Evolutionary conservation across 169 alveolate genomes (phyloP), one percentile per base, ranked within the genome.

Genomic region (Eimeria sp.): DNA sequence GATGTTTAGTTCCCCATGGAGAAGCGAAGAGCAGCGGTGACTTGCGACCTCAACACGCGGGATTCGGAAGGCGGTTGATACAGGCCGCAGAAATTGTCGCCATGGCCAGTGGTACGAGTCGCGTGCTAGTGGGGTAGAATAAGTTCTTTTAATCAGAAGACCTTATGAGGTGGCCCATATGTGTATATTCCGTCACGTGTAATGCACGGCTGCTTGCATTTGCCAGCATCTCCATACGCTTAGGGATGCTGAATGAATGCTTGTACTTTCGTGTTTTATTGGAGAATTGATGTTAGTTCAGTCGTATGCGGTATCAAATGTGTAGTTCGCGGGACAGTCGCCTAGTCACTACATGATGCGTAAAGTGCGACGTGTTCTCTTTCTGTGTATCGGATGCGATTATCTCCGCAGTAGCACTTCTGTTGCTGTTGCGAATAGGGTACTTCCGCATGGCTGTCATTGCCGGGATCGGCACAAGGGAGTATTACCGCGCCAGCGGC

Each of bases 391-490:
- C 13, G 83, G n/a, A 2, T 74, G 2, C 78, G 25, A 33, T 68
- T 37, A n/a, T 16, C 14, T 40, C 18, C 43, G 83, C 33, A 18
- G 6, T 40, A 11, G 25, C 27, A 4, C 40, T 30, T 33, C 58
- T 56, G 83, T 52, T 78, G 88, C 3, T 52, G 88, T 14, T 78
- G 66, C 49, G 88, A 78, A 52, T 16, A 95, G 89, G 97, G 49
- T 85, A 97, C 97, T 49, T 68, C 82, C 95, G 98, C 97, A 98
- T 99, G 96, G 99, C 99, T 43, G 99, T 99, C 78, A 99, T 99
- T 64, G 99, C 99, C 27, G 99, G 99, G 54, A 99, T 99, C 25
- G 99, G 99, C 58, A 99, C 99, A n/a, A 98, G 99, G 85, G 99
- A 99, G 95, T 99, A 99, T 97, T 99, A 99, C 97, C 98, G 99